Conservation (phyloP, 2,329 filamentous ascomycete genomes). For the Phymatotrichopsis omnivora region DNA sequence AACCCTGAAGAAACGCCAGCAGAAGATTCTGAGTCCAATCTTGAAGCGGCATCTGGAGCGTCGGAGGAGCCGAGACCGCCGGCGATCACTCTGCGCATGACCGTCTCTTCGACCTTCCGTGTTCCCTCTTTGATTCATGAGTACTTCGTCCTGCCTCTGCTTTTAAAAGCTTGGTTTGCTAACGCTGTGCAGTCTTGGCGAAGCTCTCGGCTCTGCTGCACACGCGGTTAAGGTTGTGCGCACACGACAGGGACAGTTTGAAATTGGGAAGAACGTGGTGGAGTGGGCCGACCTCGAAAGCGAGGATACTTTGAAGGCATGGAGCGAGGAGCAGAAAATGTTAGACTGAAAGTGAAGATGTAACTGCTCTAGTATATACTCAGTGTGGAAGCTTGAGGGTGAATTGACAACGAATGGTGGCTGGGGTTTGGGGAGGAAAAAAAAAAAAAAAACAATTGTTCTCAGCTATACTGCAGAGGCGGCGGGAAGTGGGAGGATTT, state of each 20-base stretch:
- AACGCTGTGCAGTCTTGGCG: conserved; percentile 46
- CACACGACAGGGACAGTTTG: conserved; percentile 71
- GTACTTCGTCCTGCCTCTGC: conserved; percentile 15
- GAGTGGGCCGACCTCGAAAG: conserved; percentile 29
- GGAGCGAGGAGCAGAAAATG: conserved; percentile 11
- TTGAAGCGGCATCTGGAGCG: background rate
- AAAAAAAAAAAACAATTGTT: too few relatives aligned
- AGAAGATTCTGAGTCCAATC: background rate
- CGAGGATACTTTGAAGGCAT: conserved; percentile 19
- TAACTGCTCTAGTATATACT: too few relatives aligned
- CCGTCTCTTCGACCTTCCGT: conserved; percentile 92
- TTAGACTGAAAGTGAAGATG: too few relatives aligned
- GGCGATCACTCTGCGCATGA: conserved; percentile 76
- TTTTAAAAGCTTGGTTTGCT: background rate
- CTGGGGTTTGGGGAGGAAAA: too few relatives aligned
- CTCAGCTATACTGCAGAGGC: too few relatives aligned
- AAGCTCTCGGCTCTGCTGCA: conserved; percentile 67
- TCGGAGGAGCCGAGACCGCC: conserved; percentile 50
- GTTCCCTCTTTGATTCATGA: conserved; percentile 91
- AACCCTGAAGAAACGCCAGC: background rate
- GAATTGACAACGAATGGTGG: too few relatives aligned
- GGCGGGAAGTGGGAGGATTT: too few relatives aligned
- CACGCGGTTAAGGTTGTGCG: conserved; percentile 79
- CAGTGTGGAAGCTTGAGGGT: too few relatives aligned
- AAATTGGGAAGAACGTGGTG: conserved; percentile 46